Evolutionary conservation across 106 monocot genomes (phyloP).

Genomic region (Phalaenopsis equestris): DNA sequence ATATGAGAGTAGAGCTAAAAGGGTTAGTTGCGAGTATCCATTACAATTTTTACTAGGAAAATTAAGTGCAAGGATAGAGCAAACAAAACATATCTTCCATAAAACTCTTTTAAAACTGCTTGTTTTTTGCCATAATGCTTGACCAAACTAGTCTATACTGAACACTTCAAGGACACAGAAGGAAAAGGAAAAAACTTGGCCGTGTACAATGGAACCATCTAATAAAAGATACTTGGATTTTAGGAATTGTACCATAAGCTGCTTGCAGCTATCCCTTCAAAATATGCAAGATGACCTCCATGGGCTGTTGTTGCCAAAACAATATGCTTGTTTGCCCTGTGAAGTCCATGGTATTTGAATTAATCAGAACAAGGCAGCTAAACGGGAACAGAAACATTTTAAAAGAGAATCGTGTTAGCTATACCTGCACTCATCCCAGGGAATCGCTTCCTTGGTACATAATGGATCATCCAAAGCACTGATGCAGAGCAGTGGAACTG

Average conservation of each 20-base stretch:
- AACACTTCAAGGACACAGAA: too few species aligned
- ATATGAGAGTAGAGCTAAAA: too few species aligned
- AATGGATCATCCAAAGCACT: constrained; percentile 94
- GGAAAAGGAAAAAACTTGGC: too few species aligned
- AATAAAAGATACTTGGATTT: neutral
- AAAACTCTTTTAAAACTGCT: neutral
- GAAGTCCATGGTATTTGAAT: neutral
- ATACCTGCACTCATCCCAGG: constrained; percentile 97
- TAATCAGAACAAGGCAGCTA: neutral
- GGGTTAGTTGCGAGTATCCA: too few species aligned
- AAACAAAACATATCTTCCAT: neutral
- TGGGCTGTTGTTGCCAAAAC: constrained; percentile 75
- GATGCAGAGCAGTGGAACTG: constrained; percentile 75
- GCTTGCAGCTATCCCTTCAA: constrained; percentile 63
- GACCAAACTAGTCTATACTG: too few species aligned
- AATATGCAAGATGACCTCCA: constrained; percentile 93
- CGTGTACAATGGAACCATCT: too few species aligned
- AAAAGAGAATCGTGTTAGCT: neutral
- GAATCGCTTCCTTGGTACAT: constrained; percentile 95
- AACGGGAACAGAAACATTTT: neutral
- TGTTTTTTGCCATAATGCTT: too few species aligned
- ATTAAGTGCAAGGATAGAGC: neutral
- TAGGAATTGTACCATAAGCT: constrained; percentile 52
- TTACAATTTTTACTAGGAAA: neutral
- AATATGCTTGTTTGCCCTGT: constrained; percentile 81